Base-by-base conservation (phyloP, 2,329 filamentous ascomycete genomes). In the Verticillium zaregamsianum region DNA sequence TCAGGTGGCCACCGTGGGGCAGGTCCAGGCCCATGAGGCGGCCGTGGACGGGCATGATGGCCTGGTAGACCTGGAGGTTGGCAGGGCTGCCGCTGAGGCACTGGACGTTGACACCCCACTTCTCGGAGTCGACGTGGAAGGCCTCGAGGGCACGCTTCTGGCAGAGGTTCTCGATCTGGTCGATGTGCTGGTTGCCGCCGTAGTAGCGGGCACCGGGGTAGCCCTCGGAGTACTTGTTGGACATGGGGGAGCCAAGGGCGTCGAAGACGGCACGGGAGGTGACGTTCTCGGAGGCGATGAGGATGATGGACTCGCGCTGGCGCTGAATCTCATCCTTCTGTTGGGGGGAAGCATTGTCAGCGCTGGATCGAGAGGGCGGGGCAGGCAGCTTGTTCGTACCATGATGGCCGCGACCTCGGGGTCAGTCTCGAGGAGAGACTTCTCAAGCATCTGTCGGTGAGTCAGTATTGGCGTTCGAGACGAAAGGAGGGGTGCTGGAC, bases 101-200 rank as follows among this genome's bases (percentile, higher is more conserved):
- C 83, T 99, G 95, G 64, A 99, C 95, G 75, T 99, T 99, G 81
- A 99, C 95, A 76, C 95, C 95, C 95, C 95, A 99, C 83, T 96
- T 93, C 69, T 88, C 86, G 20, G 89, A 75, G 79, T 96, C 91
- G 68, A 96, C 81, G 74, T 92, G 86, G 84, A 98, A 99, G 63
- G 93, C 90, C 80, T 92, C 86, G 66, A 99, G 90, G 68, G 95
- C 95, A 80, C 95, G 90, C 77, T 88, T 85, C 84, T 99, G 95
- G 86, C 95, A 99, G 64, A 95, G 90, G 68, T 91, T 86, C 86
- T 99, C 95, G 72, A 97, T 93, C 79, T 92, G 85, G 79, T 99
- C 95, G 69, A 99, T 99, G 86, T 95, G 92, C 85, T 99, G 91
- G 84, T 99, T 99, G 74, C 95, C 95, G 75, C 95, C 95, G 74